These are phyloP conservation scores for Aureobasidium mangrovei DNA, from an alignment of 2,329 filamentous ascomycete species.

Conservation along the genomic window DNA sequence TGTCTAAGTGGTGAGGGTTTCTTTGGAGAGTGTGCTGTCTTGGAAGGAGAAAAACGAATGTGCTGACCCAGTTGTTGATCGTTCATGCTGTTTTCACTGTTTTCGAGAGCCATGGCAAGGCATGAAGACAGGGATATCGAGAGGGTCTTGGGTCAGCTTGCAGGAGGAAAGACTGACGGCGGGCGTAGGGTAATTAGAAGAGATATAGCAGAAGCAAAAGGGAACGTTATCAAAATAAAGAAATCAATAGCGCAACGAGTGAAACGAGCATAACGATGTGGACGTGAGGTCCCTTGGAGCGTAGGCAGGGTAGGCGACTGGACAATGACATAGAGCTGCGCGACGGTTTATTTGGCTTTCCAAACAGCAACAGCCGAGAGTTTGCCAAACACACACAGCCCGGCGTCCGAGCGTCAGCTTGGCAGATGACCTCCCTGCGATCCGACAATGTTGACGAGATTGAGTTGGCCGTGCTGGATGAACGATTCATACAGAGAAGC, in stretches of 20 bases:
- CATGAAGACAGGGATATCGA: slow-evolving; percentile 9
- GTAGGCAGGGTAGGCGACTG: background rate
- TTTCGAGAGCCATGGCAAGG: slow-evolving; percentile 3
- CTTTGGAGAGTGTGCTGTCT: slow-evolving; percentile 10
- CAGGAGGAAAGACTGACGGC: slow-evolving; percentile 8
- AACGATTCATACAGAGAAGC: background rate
- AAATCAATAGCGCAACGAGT: slow-evolving; percentile 14
- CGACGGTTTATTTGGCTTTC: slow-evolving; percentile 9
- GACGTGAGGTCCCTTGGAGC: background rate
- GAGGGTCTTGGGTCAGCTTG: slow-evolving; percentile 10
- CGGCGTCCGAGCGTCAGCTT: too few species aligned
- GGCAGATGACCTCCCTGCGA: background rate
- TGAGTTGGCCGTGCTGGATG: background rate
- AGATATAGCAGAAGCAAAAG: background rate
- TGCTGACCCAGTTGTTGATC: slow-evolving; percentile 26
- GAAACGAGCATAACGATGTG: slow-evolving; percentile 13
- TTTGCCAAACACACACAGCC: background rate
- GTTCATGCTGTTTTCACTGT: background rate
- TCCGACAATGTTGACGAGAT: slow-evolving; percentile 4
- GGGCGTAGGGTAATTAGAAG: slow-evolving; percentile 7
- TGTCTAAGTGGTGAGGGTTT: slow-evolving; percentile 16
- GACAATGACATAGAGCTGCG: background rate
- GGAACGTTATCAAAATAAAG: slow-evolving; percentile 8
- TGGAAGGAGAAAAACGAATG: slow-evolving; percentile 17
- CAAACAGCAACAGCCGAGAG: slow-evolving; percentile 12